Evolutionary conservation across 2,329 filamentous ascomycete species (phyloP).

Genomic region (Arthrobotrys sinensis): DNA sequence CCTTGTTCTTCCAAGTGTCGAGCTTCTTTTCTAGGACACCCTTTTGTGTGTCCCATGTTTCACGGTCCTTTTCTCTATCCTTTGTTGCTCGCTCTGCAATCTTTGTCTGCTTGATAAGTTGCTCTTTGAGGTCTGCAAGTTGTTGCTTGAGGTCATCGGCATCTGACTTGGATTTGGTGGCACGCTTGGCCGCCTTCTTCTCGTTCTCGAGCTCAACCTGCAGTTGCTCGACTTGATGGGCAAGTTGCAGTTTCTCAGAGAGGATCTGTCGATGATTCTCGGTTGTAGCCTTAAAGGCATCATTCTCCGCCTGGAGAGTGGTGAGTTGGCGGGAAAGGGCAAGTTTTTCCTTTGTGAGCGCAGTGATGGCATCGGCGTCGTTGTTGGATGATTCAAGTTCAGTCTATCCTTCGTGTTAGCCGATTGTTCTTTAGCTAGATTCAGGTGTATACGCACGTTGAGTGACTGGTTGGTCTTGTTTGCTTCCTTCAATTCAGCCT

Average conservation of each 20-base stretch:
- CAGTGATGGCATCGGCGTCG: conserved; percentile 45
- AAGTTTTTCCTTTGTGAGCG: conserved; percentile 55
- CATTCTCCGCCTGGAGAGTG: conserved; percentile 75
- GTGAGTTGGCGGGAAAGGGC: conserved; percentile 69
- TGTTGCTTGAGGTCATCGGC: conserved; percentile 52
- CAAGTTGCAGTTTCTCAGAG: conserved; percentile 70
- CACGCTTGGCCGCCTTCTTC: conserved; percentile 67
- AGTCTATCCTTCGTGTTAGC: conserved; percentile 38
- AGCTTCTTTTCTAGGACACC: conserved; percentile 61
- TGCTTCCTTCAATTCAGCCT: conserved; percentile 67
- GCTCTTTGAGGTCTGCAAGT: conserved; percentile 52
- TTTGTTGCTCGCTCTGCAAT: conserved; percentile 50
- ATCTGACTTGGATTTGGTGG: conserved; percentile 58
- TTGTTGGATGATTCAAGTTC: conserved; percentile 54
- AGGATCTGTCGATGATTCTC: conserved; percentile 72
- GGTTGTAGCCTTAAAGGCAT: conserved; percentile 75
- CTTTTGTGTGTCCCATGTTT: conserved; percentile 59
- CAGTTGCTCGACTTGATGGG: conserved; percentile 71
- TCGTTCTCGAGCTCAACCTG: conserved; percentile 72
- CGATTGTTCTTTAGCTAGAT: not conserved
- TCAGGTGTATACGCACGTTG: conserved; percentile 32
- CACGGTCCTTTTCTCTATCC: conserved; percentile 50
- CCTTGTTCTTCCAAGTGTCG: conserved; percentile 60
- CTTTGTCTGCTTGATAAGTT: conserved; percentile 57
- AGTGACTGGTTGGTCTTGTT: conserved; percentile 65